Conservation (phyloP, 2,329 filamentous ascomycete genomes). For the Penicillium glabrum region DNA sequence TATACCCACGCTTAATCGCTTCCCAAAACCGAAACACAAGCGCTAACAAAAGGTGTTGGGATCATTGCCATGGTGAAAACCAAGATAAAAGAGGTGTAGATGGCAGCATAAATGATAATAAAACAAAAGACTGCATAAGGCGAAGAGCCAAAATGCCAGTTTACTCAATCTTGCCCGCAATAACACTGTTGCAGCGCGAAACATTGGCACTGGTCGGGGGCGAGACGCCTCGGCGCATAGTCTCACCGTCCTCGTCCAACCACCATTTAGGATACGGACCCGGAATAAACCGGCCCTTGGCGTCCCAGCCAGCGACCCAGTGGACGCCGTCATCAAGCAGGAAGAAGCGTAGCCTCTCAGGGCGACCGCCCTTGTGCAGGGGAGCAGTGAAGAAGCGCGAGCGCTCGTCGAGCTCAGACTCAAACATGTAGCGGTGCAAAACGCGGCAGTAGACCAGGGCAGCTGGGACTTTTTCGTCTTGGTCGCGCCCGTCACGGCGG, state of each 20-base stretch:
- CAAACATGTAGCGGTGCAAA: slow-evolving; percentile 50
- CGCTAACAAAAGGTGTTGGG: slow-evolving; percentile 10
- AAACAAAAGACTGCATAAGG: background rate
- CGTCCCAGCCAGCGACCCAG: slow-evolving; percentile 54
- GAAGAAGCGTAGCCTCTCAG: slow-evolving; percentile 48
- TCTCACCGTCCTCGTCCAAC: slow-evolving; percentile 41
- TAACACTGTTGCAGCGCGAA: slow-evolving; percentile 36
- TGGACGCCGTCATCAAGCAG: slow-evolving; percentile 49
- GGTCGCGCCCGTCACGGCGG: slow-evolving; percentile 36
- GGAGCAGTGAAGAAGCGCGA: slow-evolving; percentile 45
- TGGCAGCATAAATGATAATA: background rate
- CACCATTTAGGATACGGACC: slow-evolving; percentile 53
- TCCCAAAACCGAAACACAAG: slow-evolving; percentile 11
- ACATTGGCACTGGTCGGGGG: slow-evolving; percentile 37
- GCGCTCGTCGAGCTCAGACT: slow-evolving; percentile 48
- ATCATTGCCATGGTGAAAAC: slow-evolving; percentile 1
- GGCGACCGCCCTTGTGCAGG: slow-evolving; percentile 37
- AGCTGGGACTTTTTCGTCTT: slow-evolving; percentile 35
- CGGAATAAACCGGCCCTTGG: slow-evolving; percentile 50
- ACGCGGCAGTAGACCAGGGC: slow-evolving; percentile 50
- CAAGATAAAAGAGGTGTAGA: background rate
- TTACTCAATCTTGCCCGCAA: slow-evolving; percentile 9
- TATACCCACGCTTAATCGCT: slow-evolving; percentile 21
- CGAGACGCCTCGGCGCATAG: slow-evolving; percentile 33
- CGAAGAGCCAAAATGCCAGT: background rate